Evolutionary conservation across 345 rosid species (phyloP).

Genomic region (Syzygium jambos): DNA sequence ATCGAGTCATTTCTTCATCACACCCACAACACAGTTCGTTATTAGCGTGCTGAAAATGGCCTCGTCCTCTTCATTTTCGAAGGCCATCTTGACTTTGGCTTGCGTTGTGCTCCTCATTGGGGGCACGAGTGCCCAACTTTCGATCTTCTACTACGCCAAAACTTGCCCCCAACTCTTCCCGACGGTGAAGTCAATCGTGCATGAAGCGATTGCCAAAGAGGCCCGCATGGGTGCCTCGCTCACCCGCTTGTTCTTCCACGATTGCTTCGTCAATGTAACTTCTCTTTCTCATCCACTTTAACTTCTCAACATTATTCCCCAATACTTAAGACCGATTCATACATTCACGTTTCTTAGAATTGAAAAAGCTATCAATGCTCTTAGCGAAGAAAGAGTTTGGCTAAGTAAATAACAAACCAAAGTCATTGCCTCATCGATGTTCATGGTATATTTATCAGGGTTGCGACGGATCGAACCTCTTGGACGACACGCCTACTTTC

Average conservation of each 20-base stretch:
- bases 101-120: conserved; percentile 12
- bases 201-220: conserved; percentile 47
- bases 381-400: neutral
- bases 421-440: neutral
- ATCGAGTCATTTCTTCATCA: neutral
- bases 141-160: conserved; percentile 51
- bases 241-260: conserved; percentile 83
- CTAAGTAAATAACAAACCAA: too few relatives aligned
- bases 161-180: conserved; percentile 57
- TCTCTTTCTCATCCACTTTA: neutral
- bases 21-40: neutral
- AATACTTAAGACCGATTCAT: neutral
- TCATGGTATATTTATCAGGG: conserved; percentile 18
- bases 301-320: neutral
- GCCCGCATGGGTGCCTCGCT: conserved; percentile 73
- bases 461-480: conserved; percentile 42
- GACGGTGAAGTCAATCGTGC: conserved; percentile 36
- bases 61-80: conserved; percentile 8
- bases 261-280: conserved; percentile 85
- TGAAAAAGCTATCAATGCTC: neutral
- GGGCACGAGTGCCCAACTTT: conserved; percentile 55
- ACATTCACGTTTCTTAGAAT: neutral
- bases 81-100: conserved; percentile 13
- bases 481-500: conserved; percentile 35
- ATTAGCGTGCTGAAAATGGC: conserved; percentile 11